Evolutionary conservation across 352 stramenopile species (phyloP).

Genomic region (Pythium aquatile): DNA sequence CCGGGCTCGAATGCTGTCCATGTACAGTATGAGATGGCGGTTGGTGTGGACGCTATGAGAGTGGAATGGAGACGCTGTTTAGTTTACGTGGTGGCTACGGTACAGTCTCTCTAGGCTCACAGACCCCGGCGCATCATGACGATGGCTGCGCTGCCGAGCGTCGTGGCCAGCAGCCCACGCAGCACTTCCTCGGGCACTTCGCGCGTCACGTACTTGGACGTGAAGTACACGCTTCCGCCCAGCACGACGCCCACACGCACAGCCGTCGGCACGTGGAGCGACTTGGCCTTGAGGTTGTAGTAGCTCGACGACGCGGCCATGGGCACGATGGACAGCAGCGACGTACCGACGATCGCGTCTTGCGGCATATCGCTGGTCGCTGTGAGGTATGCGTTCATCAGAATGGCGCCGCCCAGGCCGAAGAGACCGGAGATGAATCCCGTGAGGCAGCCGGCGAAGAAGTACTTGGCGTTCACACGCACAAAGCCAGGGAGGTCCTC

Average conservation of each 20-base stretch:
- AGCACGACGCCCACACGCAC: conserved; percentile 57
- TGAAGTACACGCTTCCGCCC: conserved; percentile 59
- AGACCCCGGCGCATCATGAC: conserved; percentile 70
- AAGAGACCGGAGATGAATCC: conserved; percentile 82
- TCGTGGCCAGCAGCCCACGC: conserved; percentile 60
- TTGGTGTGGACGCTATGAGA: no score
- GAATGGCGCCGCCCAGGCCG: conserved; percentile 74
- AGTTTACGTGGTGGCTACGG: no score
- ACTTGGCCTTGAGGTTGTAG: conserved; percentile 70
- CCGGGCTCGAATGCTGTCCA: no score
- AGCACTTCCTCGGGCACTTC: conserved; percentile 70
- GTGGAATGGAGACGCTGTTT: no score
- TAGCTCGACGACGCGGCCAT: conserved; percentile 65
- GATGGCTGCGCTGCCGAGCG: conserved; percentile 59
- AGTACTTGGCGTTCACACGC: conserved; percentile 63
- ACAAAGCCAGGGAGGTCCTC: conserved; percentile 39
- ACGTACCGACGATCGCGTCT: conserved; percentile 76
- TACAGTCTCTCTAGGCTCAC: neutral
- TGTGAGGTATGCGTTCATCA: conserved; percentile 82
- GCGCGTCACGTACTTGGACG: conserved; percentile 80
- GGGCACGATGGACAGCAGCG: conserved; percentile 75
- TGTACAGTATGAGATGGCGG: no score
- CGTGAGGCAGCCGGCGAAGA: conserved; percentile 57
- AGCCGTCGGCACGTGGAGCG: conserved; percentile 71
- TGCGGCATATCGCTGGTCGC: conserved; percentile 82